Base-by-base conservation (phyloP, 192 early-diverging fungal species). In the Podila horticola region DNA sequence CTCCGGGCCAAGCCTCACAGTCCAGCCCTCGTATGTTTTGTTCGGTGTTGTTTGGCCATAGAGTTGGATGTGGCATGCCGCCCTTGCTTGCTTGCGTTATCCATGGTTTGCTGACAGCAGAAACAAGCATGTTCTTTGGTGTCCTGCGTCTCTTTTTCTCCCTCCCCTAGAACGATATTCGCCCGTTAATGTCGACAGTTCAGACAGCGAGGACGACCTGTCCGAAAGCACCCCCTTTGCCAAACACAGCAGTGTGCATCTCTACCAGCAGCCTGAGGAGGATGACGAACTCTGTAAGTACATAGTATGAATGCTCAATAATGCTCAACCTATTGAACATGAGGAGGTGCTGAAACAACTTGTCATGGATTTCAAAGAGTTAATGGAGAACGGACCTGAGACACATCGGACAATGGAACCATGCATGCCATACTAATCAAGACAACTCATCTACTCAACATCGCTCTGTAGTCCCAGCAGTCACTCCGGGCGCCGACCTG, bases 181-280 rank as follows among this genome's bases (percentile, higher is more conserved):
- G 2, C 71, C 77, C 28, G 65, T 81, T 13, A 3, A 72, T 28
- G 66, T 58, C 26, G 71, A 81, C 62, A 73, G 71, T 48, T 81
- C 70, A 45, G 77, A 81, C 10, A 71, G 67, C 26, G 72, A 72
- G 36, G 62, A 59, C 72, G 55, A 58, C 41, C 24, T 55, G 52
- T 68, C 72, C 29, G 77, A 73, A 58, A 67, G 69, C 58, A 81
- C 77, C 0, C 77, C 77, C 29, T 81, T 81, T 73, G 77, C 67
- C 67, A 81, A 67, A 30, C 77, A 72, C 45, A 71, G 58, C 50
- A 60, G 77, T 49, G 77, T 51, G 28, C 70, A 72, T 12, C 51
- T 72, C 50, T 81, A 81, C 58, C 71, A 73, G 58, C 77, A 81
- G 22, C 66, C 71, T 10, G 66, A 72, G 20, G 77, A 81, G 12